phyloP scores from a whole-genome alignment of 139 green algal genomes.

The Tetraselmis chui region DNA sequence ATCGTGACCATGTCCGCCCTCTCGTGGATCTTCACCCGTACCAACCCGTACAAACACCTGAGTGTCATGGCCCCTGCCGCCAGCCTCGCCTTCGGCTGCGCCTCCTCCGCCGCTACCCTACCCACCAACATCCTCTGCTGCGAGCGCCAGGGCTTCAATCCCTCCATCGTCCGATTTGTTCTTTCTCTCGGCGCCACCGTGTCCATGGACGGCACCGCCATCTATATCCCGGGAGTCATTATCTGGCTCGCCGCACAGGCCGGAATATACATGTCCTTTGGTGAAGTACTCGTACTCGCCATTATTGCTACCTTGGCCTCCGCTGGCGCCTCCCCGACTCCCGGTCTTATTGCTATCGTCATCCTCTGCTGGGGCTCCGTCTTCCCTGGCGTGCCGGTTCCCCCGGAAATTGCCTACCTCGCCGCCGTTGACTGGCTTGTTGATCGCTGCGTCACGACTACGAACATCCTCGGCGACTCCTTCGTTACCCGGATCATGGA shows the following conservation, averaged over 20 bases:
- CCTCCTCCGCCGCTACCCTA: neutral
- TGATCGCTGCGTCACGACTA: neutral
- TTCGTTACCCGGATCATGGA: neutral
- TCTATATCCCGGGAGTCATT: neutral
- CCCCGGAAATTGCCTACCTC: neutral
- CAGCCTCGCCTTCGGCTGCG: neutral
- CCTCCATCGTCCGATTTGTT: neutral
- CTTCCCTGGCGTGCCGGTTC: neutral
- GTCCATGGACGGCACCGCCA: neutral
- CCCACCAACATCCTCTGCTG: neutral
- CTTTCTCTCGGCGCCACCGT: neutral
- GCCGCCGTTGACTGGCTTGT: neutral
- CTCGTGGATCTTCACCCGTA: neutral
- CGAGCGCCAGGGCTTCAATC: neutral
- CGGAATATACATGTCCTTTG: neutral
- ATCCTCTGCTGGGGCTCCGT: neutral
- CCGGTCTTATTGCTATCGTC: neutral
- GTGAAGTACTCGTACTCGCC: neutral
- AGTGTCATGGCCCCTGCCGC: neutral
- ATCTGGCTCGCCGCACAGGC: neutral
- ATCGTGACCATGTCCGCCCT: neutral
- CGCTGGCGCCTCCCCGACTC: neutral
- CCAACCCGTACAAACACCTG: neutral
- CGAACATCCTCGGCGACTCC: neutral
- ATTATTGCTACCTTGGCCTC: neutral